Percentiles rank a stretch among this genome's conserved stretches.
phyloP scores from a whole-genome alignment of 2,329 filamentous ascomycete genomes.

The Neofusicoccum kwambonambiense region DNA sequence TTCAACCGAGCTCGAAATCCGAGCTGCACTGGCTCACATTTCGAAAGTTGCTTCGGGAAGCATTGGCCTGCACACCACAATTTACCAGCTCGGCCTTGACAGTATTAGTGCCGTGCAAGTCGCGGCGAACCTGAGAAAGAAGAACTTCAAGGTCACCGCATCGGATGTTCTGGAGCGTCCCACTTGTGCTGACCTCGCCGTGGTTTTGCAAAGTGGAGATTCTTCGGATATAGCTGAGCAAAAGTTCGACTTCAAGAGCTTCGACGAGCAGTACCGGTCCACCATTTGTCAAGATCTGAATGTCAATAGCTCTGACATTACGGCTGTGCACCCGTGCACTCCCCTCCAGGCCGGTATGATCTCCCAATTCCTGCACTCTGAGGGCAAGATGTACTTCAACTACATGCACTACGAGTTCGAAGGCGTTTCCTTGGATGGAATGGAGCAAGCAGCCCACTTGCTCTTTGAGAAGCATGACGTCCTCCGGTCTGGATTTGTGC shows the following conservation, averaged over 20 bases:
- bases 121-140: constrained; percentile 63
- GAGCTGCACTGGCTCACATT: constrained; percentile 58
- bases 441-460: constrained; percentile 60
- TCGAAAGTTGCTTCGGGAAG: constrained; percentile 50
- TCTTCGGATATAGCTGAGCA: neutral
- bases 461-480: constrained; percentile 63
- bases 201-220: neutral
- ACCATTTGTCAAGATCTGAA: constrained; percentile 32
- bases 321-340: constrained; percentile 73
- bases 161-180: constrained; percentile 68
- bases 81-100: constrained; percentile 86
- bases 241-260: constrained; percentile 50
- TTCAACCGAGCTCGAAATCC: constrained; percentile 52
- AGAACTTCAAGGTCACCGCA: constrained; percentile 60
- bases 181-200: constrained; percentile 35
- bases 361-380: constrained; percentile 67
- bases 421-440: constrained; percentile 35
- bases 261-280: constrained; percentile 46
- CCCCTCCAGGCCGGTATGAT: constrained; percentile 78
- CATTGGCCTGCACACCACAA: constrained; percentile 64
- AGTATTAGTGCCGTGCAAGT: constrained; percentile 85
- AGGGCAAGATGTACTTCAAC: constrained; percentile 73
- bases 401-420: constrained; percentile 58
- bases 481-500: constrained; percentile 71
- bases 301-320: constrained; percentile 42